Percentiles rank a stretch among this genome's conserved stretches.
Evolutionary conservation across 208 protist species (phyloP).

Genomic region (Vickermania ingenoplastis): DNA sequence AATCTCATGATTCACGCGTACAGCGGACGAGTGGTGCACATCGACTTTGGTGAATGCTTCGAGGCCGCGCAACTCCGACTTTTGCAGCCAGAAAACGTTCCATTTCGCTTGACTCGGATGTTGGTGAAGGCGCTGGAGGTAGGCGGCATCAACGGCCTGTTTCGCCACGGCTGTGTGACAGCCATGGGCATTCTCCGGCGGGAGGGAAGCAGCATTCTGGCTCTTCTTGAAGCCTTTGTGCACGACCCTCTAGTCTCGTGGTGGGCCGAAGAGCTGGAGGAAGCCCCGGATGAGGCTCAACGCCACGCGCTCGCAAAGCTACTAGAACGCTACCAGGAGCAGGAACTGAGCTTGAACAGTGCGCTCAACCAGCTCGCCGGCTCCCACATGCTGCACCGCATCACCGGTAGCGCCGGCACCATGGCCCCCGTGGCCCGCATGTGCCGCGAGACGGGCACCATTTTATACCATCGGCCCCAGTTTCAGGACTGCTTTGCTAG

Average conservation of each 20-base stretch:
- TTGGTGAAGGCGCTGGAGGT: slow-evolving; percentile 99
- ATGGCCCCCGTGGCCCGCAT: slow-evolving; percentile 5
- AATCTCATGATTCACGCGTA: slow-evolving; percentile 99
- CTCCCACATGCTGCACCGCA: slow-evolving; percentile 16
- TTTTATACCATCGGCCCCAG: slow-evolving; percentile 5
- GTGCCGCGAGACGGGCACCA: slow-evolving; percentile 1
- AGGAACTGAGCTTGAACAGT: background rate
- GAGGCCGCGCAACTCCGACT: slow-evolving; percentile 97
- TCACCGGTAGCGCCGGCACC: slow-evolving; percentile 14
- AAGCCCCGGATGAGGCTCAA: background rate
- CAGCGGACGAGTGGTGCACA: slow-evolving; percentile 99
- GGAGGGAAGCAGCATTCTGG: slow-evolving; percentile 98
- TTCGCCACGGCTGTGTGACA: slow-evolving; percentile 95
- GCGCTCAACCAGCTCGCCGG: background rate
- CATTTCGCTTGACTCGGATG: slow-evolving; percentile 99
- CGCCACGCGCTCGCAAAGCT: background rate
- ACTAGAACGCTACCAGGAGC: background rate
- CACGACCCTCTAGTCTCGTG: slow-evolving; percentile 99
- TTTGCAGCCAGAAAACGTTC: slow-evolving; percentile 98
- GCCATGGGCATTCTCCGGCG: slow-evolving; percentile 97
- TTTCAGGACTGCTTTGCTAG: slow-evolving; percentile 71
- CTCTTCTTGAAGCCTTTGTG: slow-evolving; percentile 99
- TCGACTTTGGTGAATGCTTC: slow-evolving; percentile 99
- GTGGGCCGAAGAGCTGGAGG: slow-evolving; percentile 80
- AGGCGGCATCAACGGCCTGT: slow-evolving; percentile 98